Base-by-base conservation (phyloP, 768 basidiomycete genomes). In the Lepiota venenata region DNA sequence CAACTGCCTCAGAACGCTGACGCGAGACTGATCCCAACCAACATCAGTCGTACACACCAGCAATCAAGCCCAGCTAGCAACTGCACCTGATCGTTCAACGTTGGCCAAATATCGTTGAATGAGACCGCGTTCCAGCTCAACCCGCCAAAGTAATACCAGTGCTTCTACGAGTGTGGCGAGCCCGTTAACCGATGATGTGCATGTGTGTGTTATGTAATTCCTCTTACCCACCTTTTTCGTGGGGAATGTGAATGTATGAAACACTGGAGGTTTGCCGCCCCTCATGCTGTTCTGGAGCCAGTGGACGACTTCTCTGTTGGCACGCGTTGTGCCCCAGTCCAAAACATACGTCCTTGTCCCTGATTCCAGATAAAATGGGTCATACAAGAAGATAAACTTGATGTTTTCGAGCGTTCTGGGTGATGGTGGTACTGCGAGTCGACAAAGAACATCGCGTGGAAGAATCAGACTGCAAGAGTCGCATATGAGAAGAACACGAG, bases 321-420 rank as follows among this genome's bases (percentile, higher is more conserved):
- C 68, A 14, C 60, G 47, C 7, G 55, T 53, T 4, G 64, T 63
- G 16, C 78, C 77, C 82, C 83, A 86, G 57, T 83, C 81, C 39
- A 85, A 69, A 21, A 84, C 56, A 57, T 78, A 74, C 4, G 79
- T 74, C 59, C 60, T 64, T 3, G 60, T 60, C 8, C 71, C 67
- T 1, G 69, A 73, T 47, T 86, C 84, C 38, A 84, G 69, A 21
- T 81, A 69, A 29, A 84, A 68, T 0, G 85, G 85, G 54, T 82
- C 78, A 46, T 80, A 75, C 8, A 84, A 38, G 56, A 84, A 85
- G 0, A 76, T 80, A 58, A 77, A 22, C 40, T 45, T 60, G 25
- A 21, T 62, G 8, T 72, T 57, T 2, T 50, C 51, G 7, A 67
- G 53, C 8, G 59, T 55, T 22, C 45, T 41, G 4, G 52, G 50